Evolutionary conservation across 2,329 filamentous ascomycete species (phyloP).

Genomic region (Cladobotryum mycophilum): DNA sequence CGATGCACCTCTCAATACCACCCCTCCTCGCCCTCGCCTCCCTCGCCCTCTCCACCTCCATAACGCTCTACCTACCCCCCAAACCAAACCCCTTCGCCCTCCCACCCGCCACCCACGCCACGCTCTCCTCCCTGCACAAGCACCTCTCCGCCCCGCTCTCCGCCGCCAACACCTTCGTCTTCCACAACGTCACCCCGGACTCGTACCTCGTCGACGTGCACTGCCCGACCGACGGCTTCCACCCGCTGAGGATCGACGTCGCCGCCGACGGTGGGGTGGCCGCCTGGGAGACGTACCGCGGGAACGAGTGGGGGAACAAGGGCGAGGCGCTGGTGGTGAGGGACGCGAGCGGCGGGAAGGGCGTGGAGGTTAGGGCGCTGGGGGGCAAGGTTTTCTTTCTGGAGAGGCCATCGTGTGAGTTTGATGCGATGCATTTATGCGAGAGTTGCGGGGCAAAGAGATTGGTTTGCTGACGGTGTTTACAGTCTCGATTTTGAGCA

Average conservation of each 20-base stretch:
- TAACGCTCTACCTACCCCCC: constrained; percentile 42
- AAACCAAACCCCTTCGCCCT: constrained; percentile 48
- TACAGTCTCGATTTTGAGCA: constrained; percentile 68
- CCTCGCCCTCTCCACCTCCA: constrained; percentile 24
- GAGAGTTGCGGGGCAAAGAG: too few relatives aligned
- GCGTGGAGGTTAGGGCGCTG: constrained; percentile 56
- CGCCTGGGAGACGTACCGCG: constrained; percentile 80
- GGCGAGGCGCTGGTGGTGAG: constrained; percentile 54
- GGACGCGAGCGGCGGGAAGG: constrained; percentile 29
- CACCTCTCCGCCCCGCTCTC: constrained; percentile 55
- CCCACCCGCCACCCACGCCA: constrained; percentile 61
- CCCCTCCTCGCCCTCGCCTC: constrained; percentile 29
- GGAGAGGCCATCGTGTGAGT: too few relatives aligned
- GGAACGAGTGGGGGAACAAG: constrained; percentile 84
- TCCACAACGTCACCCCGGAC: constrained; percentile 62
- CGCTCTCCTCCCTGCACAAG: constrained; percentile 39
- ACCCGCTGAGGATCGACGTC: constrained; percentile 75
- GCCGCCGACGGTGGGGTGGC: constrained; percentile 40
- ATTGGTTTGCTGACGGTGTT: not conserved
- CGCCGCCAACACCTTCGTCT: constrained; percentile 64
- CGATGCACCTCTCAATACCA: constrained; percentile 6
- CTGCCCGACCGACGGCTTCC: constrained; percentile 67
- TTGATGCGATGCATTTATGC: too few relatives aligned
- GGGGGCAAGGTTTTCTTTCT: constrained; percentile 69
- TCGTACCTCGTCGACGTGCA: constrained; percentile 81